A percentile compares a stretch with the other conserved stretches of the same genome.
These are phyloP conservation scores for Marchantia polymorpha DNA, from an alignment of 225 moss, liverwort and hornwort species.

Conservation along the genomic window DNA sequence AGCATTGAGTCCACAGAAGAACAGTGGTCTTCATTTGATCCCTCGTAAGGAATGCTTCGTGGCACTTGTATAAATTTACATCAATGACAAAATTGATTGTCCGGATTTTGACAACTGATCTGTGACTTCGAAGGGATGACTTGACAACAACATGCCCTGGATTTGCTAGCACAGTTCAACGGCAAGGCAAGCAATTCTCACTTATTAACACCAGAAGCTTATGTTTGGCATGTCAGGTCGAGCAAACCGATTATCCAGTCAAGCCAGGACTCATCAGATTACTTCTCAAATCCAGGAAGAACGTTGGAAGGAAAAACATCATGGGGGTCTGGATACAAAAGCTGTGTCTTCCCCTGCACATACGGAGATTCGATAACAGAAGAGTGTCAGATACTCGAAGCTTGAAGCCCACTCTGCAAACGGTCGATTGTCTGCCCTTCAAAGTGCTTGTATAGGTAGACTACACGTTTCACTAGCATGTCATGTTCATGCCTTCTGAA, in stretches of 20 bases:
- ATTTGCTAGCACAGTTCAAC: slow-evolving; percentile 7
- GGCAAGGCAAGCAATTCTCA: slow-evolving; percentile 11
- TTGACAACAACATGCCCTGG: background rate
- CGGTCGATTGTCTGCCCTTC: background rate
- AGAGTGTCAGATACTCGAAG: background rate
- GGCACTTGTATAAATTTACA: slow-evolving; percentile 12
- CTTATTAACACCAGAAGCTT: slow-evolving; percentile 20
- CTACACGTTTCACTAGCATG: too few relatives aligned
- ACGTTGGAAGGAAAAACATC: slow-evolving; percentile 56
- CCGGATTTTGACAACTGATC: slow-evolving; percentile 5
- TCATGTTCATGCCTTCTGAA: too few relatives aligned
- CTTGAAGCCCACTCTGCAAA: background rate
- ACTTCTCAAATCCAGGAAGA: slow-evolving; percentile 49
- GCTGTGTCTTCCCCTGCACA: slow-evolving; percentile 58
- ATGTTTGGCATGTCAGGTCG: background rate
- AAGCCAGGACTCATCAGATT: background rate
- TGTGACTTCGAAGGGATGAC: slow-evolving; percentile 12
- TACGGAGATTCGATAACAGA: background rate
- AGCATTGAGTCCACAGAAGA: slow-evolving; percentile 1
- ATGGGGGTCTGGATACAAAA: slow-evolving; percentile 56
- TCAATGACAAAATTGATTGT: slow-evolving; percentile 15
- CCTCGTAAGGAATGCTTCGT: background rate
- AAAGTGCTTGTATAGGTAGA: too few relatives aligned
- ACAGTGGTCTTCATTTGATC: background rate
- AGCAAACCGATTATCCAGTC: background rate